These are phyloP conservation scores for Neurospora pannonica DNA, from an alignment of 495 filamentous ascomycete species.

Conservation along the genomic window DNA sequence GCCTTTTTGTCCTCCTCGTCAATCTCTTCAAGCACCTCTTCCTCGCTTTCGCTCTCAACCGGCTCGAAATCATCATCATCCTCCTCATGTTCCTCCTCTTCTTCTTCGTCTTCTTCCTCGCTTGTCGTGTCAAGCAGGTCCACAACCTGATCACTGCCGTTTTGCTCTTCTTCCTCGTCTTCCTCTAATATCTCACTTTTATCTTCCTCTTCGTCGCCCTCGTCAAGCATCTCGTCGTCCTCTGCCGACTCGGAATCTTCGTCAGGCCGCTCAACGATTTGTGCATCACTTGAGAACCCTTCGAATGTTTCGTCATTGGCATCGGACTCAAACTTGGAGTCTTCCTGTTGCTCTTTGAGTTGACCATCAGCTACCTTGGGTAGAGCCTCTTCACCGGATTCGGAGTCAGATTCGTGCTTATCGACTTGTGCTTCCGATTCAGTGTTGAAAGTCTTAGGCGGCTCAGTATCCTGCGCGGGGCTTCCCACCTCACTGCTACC, in stretches of 20 bases:
- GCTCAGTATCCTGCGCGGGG: neutral
- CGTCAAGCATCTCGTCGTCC: neutral
- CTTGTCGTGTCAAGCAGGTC: conserved; percentile 3
- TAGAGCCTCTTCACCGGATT: neutral
- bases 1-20: neutral
- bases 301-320: neutral
- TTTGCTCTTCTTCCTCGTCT: conserved; percentile 11
- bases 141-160: conserved; percentile 13
- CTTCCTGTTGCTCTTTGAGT: neutral
- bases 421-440: neutral
- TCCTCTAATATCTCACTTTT: neutral
- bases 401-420: neutral
- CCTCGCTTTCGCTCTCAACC: neutral
- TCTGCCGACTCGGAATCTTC: neutral
- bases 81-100: conserved; percentile 4
- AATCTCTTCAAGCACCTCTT: neutral
- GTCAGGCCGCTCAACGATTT: neutral
- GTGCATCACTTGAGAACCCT: neutral
- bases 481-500: neutral
- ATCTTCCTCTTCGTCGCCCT: neutral
- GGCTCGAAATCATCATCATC: neutral
- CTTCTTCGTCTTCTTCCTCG: conserved; percentile 14
- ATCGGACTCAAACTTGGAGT: neutral
- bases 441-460: neutral
- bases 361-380: neutral